These are phyloP conservation scores for Fusarium anguioides DNA, from an alignment of 2,329 filamentous ascomycete genomes.

Conservation along the genomic window DNA sequence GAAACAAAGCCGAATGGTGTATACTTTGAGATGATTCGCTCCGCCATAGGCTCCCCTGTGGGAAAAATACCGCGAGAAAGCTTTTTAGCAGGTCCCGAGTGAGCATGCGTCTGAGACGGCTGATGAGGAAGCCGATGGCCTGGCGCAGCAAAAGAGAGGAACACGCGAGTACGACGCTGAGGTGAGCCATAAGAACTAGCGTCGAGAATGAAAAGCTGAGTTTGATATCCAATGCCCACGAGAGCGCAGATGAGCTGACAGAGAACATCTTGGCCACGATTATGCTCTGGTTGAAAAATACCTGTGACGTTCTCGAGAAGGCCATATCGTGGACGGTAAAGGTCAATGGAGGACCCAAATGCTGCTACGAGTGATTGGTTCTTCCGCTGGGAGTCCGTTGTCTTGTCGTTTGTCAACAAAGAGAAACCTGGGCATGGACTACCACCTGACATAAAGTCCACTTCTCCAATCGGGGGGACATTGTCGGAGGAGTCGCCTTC, in stretches of 20 bases:
- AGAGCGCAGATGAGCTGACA: slow-evolving; percentile 78
- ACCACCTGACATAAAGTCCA: slow-evolving; percentile 77
- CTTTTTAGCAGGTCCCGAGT: slow-evolving; percentile 54
- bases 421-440: slow-evolving; percentile 85
- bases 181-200: slow-evolving; percentile 75
- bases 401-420: slow-evolving; percentile 66
- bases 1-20: slow-evolving; percentile 71
- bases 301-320: slow-evolving; percentile 80
- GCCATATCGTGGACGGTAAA: slow-evolving; percentile 80
- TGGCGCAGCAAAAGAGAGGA: slow-evolving; percentile 77
- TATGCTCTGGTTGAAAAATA: slow-evolving; percentile 65
- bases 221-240: slow-evolving; percentile 82
- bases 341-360: slow-evolving; percentile 78
- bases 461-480: slow-evolving; percentile 69
- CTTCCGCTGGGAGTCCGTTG: slow-evolving; percentile 65
- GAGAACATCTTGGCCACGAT: slow-evolving; percentile 71
- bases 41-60: slow-evolving; percentile 70
- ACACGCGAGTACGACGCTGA: slow-evolving; percentile 74
- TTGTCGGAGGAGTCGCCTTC: slow-evolving; percentile 57
- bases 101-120: slow-evolving; percentile 72
- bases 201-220: slow-evolving; percentile 74
- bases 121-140: slow-evolving; percentile 66
- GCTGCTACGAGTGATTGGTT: slow-evolving; percentile 84
- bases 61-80: slow-evolving; percentile 66
- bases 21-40: slow-evolving; percentile 52